These are phyloP conservation scores for Sambucus nigra DNA, from an alignment of 129 eudicot genomes.

Conservation along the genomic window DNA sequence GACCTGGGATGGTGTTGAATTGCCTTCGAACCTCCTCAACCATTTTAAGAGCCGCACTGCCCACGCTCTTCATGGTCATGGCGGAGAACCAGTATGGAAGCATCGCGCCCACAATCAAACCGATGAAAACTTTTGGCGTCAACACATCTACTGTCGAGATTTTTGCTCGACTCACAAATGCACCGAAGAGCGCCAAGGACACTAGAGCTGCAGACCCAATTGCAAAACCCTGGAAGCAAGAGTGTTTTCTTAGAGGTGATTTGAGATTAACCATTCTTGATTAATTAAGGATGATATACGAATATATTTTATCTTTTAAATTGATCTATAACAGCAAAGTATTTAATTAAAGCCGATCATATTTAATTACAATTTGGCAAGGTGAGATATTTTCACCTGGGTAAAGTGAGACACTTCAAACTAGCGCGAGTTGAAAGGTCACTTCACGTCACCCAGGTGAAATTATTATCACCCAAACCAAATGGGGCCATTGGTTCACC, in stretches of 20 bases:
- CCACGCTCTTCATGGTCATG: conserved; percentile 51
- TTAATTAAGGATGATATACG: no score
- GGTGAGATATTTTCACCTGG: no score
- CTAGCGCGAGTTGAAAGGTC: no score
- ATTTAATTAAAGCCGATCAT: no score
- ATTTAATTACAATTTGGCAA: no score
- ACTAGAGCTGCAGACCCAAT: conserved; percentile 39
- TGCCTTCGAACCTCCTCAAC: conserved; percentile 48
- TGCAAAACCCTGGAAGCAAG: conserved; percentile 22
- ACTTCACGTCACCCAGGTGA: no score
- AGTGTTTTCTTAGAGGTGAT: neutral
- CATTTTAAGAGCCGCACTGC: conserved; percentile 44
- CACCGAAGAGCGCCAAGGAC: conserved; percentile 33
- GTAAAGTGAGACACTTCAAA: no score
- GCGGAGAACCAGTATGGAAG: conserved; percentile 39
- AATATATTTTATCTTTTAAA: no score
- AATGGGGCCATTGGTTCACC: no score
- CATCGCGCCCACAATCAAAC: conserved; percentile 33
- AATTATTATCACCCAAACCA: no score
- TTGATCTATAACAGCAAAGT: no score
- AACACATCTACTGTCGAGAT: conserved; percentile 26
- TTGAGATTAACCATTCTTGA: neutral
- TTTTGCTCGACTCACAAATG: conserved; percentile 34
- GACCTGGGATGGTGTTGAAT: conserved; percentile 43
- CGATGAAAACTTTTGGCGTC: conserved; percentile 34